Base-by-base conservation (phyloP, 2,329 filamentous ascomycete species). In the Aspergillus japonicus region DNA sequence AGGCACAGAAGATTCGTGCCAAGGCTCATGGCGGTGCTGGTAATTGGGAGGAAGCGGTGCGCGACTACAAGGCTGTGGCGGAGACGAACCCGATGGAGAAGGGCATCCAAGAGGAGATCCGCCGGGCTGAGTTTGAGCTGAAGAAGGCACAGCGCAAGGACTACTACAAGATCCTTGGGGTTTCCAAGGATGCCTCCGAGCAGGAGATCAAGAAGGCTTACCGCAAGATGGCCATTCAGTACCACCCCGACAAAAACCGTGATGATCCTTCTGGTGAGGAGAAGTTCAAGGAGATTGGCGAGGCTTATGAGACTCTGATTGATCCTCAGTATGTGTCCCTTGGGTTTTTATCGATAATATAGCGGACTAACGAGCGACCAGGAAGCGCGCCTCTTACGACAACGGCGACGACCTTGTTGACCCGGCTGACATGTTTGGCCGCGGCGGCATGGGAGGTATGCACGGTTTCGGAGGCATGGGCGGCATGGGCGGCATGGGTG, bases 71-170 rank as follows among this genome's bases (percentile, higher is more conserved):
- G 82, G 82, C 85, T 2, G 87, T 98, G 60, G 85, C 89, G 54
- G 94, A 98, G 74, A 80, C 87, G 61, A 91, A 95, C 67, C 93
- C 93, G 2, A 84, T 88, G 63, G 95, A 99, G 75, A 86, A 88
- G 47, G 87, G 84, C 14, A 89, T 98, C 61, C 82, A 85, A 54
- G 93, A 90, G 76, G 95, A 99, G 70, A 87, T 98, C 49, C 89
- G 91, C 59, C 90, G 89, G 69, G 95, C 94, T 1, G 94, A 99
- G 80, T 81, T 97, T 26, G 95, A 99, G 79, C 81, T 98, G 64
- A 99, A 99, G 87, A 98, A 98, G 88, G 90, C 90, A 75, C 90
- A 94, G 79, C 85, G 95, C 63, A 99, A 99, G 79, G 95, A 99
- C 73, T 98, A 96, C 80, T 99, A 99, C 83, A 97, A 97, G 85